A percentile compares a stretch with the other conserved stretches of the same genome.
Evolutionary conservation across 2,329 filamentous ascomycete species (phyloP).

Genomic region (Neofusicoccum cordaticola): DNA sequence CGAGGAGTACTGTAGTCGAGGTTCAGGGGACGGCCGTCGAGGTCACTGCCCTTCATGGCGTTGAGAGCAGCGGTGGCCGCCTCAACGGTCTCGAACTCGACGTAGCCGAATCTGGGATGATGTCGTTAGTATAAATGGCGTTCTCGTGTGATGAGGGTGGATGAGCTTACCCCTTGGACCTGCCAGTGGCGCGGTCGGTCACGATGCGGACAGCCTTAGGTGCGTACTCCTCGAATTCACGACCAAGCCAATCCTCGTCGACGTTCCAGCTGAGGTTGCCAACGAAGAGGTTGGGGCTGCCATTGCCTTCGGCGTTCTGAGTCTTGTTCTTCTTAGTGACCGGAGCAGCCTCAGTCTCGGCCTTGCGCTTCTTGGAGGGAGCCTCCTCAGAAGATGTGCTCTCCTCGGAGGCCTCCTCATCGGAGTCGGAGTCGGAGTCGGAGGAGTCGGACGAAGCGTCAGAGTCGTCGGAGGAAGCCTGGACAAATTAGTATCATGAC

Average conservation of each 20-base stretch:
- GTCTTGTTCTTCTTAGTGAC: conserved; percentile 68
- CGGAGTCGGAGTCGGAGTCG: conserved; percentile 15
- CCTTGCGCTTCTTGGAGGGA: conserved; percentile 66
- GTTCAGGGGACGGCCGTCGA: conserved; percentile 74
- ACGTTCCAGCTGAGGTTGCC: conserved; percentile 90
- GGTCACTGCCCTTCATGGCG: conserved; percentile 69
- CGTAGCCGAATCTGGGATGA: conserved; percentile 70
- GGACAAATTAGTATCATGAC: neutral
- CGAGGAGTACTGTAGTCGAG: conserved; percentile 74
- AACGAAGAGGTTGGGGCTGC: conserved; percentile 73
- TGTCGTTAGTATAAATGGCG: conserved; percentile 25
- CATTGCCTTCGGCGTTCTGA: conserved; percentile 44
- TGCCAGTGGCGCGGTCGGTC: conserved; percentile 74
- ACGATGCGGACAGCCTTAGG: conserved; percentile 74
- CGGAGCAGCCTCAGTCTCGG: conserved; percentile 51
- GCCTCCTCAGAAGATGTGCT: conserved; percentile 34
- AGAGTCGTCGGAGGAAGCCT: conserved; percentile 4
- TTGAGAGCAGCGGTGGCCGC: conserved; percentile 70
- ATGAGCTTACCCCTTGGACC: conserved; percentile 69
- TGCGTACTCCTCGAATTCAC: conserved; percentile 78
- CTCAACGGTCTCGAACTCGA: conserved; percentile 72
- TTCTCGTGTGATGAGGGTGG: conserved; percentile 11
- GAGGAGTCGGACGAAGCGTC: neutral
- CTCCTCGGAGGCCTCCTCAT: conserved; percentile 28
- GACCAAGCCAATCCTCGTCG: conserved; percentile 75